These are phyloP conservation scores for Aspergillus fijiensis DNA, from an alignment of 2,329 filamentous ascomycete species.

Conservation along the genomic window DNA sequence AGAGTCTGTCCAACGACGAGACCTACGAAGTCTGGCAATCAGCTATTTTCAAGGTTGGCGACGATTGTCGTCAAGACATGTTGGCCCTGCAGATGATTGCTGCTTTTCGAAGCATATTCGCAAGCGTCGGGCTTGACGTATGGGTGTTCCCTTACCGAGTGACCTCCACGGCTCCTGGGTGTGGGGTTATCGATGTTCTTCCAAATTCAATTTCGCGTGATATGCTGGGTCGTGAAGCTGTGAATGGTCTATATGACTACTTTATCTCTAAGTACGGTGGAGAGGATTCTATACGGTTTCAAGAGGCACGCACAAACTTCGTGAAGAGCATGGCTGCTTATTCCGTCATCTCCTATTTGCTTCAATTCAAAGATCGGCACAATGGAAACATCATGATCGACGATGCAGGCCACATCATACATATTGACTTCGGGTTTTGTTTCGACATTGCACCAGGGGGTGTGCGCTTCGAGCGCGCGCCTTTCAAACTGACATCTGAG, in stretches of 20 bases:
- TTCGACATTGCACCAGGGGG: conserved; percentile 98
- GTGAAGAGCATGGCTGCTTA: conserved; percentile 99
- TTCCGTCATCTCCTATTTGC: conserved; percentile 89
- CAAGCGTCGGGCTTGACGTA: conserved; percentile 89
- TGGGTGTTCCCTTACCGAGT: conserved; percentile 97
- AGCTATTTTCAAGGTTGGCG: conserved; percentile 98
- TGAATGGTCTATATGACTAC: conserved; percentile 98
- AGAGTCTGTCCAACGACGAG: conserved; percentile 28
- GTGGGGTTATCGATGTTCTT: conserved; percentile 95
- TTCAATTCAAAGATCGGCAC: conserved; percentile 99
- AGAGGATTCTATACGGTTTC: conserved; percentile 91
- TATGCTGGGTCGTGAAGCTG: conserved; percentile 96
- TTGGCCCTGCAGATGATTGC: conserved; percentile 97
- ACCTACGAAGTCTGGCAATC: conserved; percentile 97
- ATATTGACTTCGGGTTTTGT: conserved; percentile 99
- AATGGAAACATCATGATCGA: conserved; percentile 99
- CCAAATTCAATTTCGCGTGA: conserved; percentile 97
- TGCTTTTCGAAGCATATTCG: conserved; percentile 95
- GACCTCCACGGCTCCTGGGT: conserved; percentile 93
- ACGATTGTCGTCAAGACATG: conserved; percentile 96
- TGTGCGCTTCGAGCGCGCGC: conserved; percentile 94
- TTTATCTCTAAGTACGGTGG: conserved; percentile 97
- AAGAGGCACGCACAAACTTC: conserved; percentile 93
- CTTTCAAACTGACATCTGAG: conserved; percentile 95
- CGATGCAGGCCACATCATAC: conserved; percentile 92